phyloP scores from a whole-genome alignment of 2,329 filamentous ascomycete species.

The Diaporthe citri region DNA sequence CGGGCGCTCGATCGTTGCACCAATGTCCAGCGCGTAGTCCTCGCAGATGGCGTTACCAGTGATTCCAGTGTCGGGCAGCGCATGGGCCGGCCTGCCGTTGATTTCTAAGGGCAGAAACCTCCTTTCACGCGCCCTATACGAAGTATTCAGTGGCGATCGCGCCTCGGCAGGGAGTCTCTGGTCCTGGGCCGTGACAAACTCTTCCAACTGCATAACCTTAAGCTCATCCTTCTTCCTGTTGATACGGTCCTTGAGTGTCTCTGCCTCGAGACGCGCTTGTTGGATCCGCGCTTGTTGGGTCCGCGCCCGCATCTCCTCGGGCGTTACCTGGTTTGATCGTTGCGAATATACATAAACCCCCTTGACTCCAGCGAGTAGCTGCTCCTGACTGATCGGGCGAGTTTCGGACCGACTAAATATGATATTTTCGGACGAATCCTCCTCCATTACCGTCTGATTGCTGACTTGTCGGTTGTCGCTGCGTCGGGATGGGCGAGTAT shows the following conservation, averaged over 20 bases:
- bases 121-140: background rate
- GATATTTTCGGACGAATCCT: conserved; percentile 39
- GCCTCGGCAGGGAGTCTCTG: no score
- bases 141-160: no score
- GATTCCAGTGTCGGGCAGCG: background rate
- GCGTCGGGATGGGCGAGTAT: background rate
- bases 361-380: conserved; percentile 85
- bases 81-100: background rate
- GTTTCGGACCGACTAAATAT: conserved; percentile 69
- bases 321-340: conserved; percentile 73
- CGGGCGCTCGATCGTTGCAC: background rate
- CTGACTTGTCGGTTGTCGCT: background rate
- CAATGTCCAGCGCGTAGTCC: background rate
- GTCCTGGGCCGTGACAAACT: no score
- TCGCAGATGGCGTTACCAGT: background rate
- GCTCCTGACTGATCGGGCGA: conserved; percentile 79
- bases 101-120: background rate
- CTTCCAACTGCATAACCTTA: no score
- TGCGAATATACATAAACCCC: conserved; percentile 82
- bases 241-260: conserved; percentile 97
- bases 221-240: conserved; percentile 99
- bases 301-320: conserved; percentile 90
- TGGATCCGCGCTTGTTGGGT: no score
- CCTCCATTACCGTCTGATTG: conserved; percentile 27
- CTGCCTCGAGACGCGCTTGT: conserved; percentile 94